These are phyloP conservation scores for Aaosphaeria pasadenensis DNA, from an alignment of 2,329 filamentous ascomycete species.

Conservation along the genomic window DNA sequence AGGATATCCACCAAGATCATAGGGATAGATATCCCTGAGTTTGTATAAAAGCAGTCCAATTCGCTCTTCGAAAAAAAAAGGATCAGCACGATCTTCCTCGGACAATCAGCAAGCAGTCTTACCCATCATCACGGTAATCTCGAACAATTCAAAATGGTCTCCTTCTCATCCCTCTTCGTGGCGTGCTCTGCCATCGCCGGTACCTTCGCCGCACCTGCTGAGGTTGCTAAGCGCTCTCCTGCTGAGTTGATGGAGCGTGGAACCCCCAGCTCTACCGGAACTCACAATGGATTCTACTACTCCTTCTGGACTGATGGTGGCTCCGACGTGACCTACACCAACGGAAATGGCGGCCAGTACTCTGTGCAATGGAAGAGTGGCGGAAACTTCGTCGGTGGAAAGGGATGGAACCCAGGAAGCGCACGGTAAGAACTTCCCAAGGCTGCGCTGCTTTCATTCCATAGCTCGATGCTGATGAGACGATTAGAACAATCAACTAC, in stretches of 20 bases:
- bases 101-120: not conserved
- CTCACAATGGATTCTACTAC: conserved; percentile 59
- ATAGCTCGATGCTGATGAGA: not conserved
- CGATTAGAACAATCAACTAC: conserved; percentile 48
- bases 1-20: not conserved
- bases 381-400: conserved; percentile 57
- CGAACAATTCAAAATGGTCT: conserved; percentile 35
- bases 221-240: conserved; percentile 36
- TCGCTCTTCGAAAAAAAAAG: not conserved
- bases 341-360: conserved; percentile 51
- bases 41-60: not conserved
- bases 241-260: conserved; percentile 25
- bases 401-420: conserved; percentile 57
- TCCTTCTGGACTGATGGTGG: conserved; percentile 58
- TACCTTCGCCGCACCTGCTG: conserved; percentile 33
- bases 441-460: not conserved
- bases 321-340: conserved; percentile 54
- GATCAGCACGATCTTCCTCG: not conserved
- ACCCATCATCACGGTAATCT: not conserved
- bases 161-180: conserved; percentile 39
- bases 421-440: conserved; percentile 39
- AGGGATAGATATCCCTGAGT: not conserved
- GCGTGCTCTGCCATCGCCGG: conserved; percentile 33
- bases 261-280: conserved; percentile 50
- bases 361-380: conserved; percentile 49